Conservation (phyloP, 2,329 filamentous ascomycete genomes). For the Epichloe aotearoae region DNA sequence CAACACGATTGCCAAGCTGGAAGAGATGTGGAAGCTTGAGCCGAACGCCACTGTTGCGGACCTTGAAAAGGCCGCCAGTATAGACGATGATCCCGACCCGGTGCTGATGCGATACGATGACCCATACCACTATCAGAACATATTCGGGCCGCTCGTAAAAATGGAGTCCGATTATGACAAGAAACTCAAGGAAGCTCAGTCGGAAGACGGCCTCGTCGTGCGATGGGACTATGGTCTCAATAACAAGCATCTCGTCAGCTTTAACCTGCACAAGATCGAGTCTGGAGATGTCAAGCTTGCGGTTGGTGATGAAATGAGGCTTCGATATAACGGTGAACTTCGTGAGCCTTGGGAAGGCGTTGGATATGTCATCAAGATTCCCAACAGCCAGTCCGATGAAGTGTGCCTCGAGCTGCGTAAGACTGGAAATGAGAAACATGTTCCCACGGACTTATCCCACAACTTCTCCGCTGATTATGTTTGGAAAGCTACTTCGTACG, state of each 20-base stretch:
- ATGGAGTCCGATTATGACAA: constrained; percentile 99
- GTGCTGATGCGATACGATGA: constrained; percentile 92
- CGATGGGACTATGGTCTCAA: constrained; percentile 93
- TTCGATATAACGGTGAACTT: constrained; percentile 91
- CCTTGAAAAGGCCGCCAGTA: constrained; percentile 77
- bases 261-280: constrained; percentile 92
- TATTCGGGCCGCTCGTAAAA: constrained; percentile 94
- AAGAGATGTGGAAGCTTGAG: constrained; percentile 98
- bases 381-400: constrained; percentile 97
- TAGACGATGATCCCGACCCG: constrained; percentile 89
- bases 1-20: constrained; percentile 88
- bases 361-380: constrained; percentile 98
- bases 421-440: constrained; percentile 88
- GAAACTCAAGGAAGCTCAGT: constrained; percentile 96
- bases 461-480: constrained; percentile 99
- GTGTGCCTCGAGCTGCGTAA: constrained; percentile 90
- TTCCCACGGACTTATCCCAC: constrained; percentile 90
- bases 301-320: constrained; percentile 94
- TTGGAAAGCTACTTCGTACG: constrained; percentile 98
- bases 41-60: constrained; percentile 77
- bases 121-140: constrained; percentile 96
- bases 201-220: constrained; percentile 86
- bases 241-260: constrained; percentile 93
- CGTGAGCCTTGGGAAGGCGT: constrained; percentile 92
- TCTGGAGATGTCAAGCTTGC: constrained; percentile 95